Percentiles rank a stretch among this genome's conserved stretches.
These are phyloP conservation scores for Carex arenaria DNA, from an alignment of 202 grass and related monocot species.

Conservation along the genomic window DNA sequence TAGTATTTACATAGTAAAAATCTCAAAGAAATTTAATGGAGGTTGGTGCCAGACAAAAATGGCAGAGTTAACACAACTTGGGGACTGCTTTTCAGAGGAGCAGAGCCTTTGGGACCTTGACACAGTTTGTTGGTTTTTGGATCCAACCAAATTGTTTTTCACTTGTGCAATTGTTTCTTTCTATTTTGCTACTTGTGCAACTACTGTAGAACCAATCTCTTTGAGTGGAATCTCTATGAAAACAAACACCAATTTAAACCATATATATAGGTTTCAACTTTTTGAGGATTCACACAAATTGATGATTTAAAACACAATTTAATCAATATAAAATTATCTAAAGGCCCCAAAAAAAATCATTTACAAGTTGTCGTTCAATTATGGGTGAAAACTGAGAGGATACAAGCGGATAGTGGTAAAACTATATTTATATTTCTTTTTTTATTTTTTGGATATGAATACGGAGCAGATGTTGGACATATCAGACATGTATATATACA, in stretches of 20 bases:
- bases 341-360: too few species aligned
- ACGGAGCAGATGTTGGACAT: too few species aligned
- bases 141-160: neutral
- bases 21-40: neutral
- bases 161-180: neutral
- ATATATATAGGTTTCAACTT: neutral
- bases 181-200: neutral
- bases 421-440: too few species aligned
- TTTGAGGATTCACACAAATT: neutral
- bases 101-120: constrained; percentile 1
- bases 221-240: neutral
- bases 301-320: too few species aligned
- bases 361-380: too few species aligned
- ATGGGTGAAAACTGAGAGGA: too few species aligned
- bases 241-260: neutral
- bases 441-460: too few species aligned
- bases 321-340: too few species aligned
- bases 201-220: neutral
- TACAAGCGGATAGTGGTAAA: too few species aligned
- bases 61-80: neutral
- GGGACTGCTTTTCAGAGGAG: neutral
- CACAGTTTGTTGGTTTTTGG: neutral
- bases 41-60: neutral
- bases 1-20: neutral
- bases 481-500: too few species aligned